These are phyloP conservation scores for Mycena latifolia DNA, from an alignment of 768 basidiomycete genomes.

Conservation along the genomic window DNA sequence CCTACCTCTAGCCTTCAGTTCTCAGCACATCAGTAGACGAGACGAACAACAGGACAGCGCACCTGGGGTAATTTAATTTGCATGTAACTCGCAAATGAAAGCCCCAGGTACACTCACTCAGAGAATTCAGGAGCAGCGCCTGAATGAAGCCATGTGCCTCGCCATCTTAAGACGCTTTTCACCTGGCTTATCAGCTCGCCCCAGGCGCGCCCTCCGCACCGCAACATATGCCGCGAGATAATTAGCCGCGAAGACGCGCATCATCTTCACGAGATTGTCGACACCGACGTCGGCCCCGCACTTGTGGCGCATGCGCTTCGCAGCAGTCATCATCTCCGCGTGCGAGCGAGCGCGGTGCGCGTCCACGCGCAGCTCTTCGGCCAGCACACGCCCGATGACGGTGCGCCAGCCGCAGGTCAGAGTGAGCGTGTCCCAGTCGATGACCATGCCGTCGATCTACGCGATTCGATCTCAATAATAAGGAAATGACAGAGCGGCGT, in stretches of 20 bases:
- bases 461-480: not conserved
- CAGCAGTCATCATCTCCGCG: conserved; percentile 12
- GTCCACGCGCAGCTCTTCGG: conserved; percentile 31
- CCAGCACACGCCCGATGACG: conserved; percentile 23
- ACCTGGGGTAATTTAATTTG: no score
- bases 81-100: no score
- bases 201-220: conserved; percentile 20
- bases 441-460: conserved; percentile 23
- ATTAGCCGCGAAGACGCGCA: not conserved
- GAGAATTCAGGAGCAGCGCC: no score
- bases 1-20: no score
- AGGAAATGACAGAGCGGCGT: not conserved
- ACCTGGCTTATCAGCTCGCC: conserved; percentile 11
- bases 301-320: conserved; percentile 14
- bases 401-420: conserved; percentile 29
- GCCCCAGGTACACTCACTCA: no score
- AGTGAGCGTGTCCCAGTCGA: conserved; percentile 28
- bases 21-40: no score
- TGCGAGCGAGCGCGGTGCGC: not conserved
- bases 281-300: not conserved
- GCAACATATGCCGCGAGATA: conserved; percentile 5
- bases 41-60: no score
- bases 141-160: no score
- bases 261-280: not conserved
- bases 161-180: conserved; percentile 22